Percentiles rank a stretch among this genome's conserved stretches.
Evolutionary conservation across 2,329 filamentous ascomycete genomes (phyloP).

Genomic region (Penicillium freii): DNA sequence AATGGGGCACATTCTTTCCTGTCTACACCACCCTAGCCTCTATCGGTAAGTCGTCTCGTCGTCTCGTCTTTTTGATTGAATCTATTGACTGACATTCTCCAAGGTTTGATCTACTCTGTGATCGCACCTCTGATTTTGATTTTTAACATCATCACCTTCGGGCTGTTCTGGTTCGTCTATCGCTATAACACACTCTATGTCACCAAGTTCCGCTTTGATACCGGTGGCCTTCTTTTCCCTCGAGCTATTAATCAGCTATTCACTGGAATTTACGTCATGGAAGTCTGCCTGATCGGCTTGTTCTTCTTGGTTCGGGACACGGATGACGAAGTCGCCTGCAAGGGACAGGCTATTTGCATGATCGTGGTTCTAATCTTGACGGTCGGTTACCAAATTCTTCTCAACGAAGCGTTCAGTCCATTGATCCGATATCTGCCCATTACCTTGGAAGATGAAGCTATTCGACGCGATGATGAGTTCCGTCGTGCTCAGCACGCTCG

Average conservation of each 20-base stretch:
- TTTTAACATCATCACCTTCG: conserved; percentile 91
- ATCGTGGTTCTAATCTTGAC: conserved; percentile 72
- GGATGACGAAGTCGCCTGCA: conserved; percentile 56
- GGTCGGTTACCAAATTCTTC: conserved; percentile 70
- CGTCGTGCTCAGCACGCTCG: conserved; percentile 71
- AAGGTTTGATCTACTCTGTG: conserved; percentile 76
- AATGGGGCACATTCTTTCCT: conserved; percentile 93
- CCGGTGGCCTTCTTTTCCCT: conserved; percentile 87
- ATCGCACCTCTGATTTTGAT: conserved; percentile 86
- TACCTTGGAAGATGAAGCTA: conserved; percentile 92
- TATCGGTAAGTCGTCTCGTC: conserved; percentile 58
- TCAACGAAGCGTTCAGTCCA: conserved; percentile 81
- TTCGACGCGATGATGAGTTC: conserved; percentile 86
- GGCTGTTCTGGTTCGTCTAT: conserved; percentile 88
- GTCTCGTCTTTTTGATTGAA: background rate
- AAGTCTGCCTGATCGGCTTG: conserved; percentile 81
- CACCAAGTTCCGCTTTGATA: conserved; percentile 83
- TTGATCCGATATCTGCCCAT: conserved; percentile 88
- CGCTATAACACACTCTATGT: conserved; percentile 98
- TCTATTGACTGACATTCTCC: conserved; percentile 8
- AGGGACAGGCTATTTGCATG: conserved; percentile 81
- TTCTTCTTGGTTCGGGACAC: conserved; percentile 75
- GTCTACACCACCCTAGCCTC: conserved; percentile 96
- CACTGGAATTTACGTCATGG: conserved; percentile 91
- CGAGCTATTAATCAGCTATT: conserved; percentile 94